Evolutionary conservation across 2,329 filamentous ascomycete species (phyloP).

Genomic region (Dichotomopilus funicola): DNA sequence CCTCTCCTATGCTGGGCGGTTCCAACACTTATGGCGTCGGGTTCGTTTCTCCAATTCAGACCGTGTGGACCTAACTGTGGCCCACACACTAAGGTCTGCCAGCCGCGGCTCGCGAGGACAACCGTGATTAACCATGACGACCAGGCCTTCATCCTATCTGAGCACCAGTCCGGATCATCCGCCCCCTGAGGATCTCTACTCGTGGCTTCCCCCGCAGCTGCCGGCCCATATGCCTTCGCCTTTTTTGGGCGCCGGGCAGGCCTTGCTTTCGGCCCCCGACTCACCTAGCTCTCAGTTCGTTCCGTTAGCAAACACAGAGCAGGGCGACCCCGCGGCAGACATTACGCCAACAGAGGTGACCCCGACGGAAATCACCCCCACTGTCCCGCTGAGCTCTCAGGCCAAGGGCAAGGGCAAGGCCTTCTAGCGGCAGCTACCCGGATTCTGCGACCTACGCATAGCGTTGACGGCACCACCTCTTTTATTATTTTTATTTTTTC

Average conservation of each 20-base stretch:
- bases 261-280: slow-evolving; percentile 41
- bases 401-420: slow-evolving; percentile 29
- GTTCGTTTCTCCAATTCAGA: slow-evolving; percentile 59
- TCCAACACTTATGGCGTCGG: slow-evolving; percentile 45
- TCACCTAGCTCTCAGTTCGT: slow-evolving; percentile 35
- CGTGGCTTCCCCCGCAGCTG: slow-evolving; percentile 32
- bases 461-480: slow-evolving; percentile 11
- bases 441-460: not conserved
- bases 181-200: slow-evolving; percentile 37
- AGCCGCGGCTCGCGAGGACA: slow-evolving; percentile 33
- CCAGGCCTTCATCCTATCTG: slow-evolving; percentile 39
- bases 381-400: slow-evolving; percentile 29
- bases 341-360: slow-evolving; percentile 17
- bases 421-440: slow-evolving; percentile 19
- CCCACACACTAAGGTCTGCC: slow-evolving; percentile 34
- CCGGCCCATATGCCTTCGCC: slow-evolving; percentile 37
- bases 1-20: slow-evolving; percentile 42
- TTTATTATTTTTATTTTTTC: slow-evolving; percentile 20
- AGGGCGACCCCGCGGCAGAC: slow-evolving; percentile 30
- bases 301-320: slow-evolving; percentile 31
- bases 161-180: slow-evolving; percentile 41
- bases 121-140: slow-evolving; percentile 49
- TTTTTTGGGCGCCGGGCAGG: slow-evolving; percentile 38
- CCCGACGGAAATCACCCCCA: slow-evolving; percentile 17
- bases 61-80: slow-evolving; percentile 50